Base-by-base conservation (phyloP, 2,329 filamentous ascomycete species). In the Talaromyces sp. region DNA sequence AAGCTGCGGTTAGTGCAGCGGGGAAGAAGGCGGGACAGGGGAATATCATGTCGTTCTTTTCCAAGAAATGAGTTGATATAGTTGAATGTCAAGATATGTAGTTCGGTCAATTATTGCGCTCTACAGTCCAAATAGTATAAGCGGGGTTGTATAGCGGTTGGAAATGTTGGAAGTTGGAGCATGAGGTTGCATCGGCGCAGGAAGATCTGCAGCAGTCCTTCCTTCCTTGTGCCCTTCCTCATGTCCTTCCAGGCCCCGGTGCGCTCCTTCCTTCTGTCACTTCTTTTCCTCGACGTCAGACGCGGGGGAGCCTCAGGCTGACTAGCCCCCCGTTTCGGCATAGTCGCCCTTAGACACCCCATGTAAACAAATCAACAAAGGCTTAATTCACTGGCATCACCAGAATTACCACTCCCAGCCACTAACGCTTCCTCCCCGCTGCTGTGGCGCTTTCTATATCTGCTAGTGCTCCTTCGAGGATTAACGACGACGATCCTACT, bases 11-110 rank as follows among this genome's bases (percentile, higher is more conserved):
- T 84, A 70, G 65, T 68, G 59, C 63, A 41, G 72, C 71, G 65
- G 88, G 85, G 71, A 90, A 89, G 73, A 91, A 92, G 73, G 77
- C 78, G 27, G 75, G 76, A 33, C 77, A 78, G 67, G 92, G 93
- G 3, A 96, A 84, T 74, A 96, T 97, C 73, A 96, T 93, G 89
- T 92, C 89, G 0, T 97, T 97, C 79, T 97, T 97, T 77, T 84
- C 85, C 48, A 97, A 96, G 82, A 95, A 93, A 73, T 90, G 73
- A 41, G 10, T 24, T 11, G 33, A 24, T 35, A n/a, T 22, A 31
- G 48, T 50, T 16, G 14, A 14, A 27, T 16, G 47, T 48, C 22
- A 24, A 48, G 47, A 48, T 27, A 22, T 22, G 22, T 22, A 48
- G 47, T 8, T 27, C 8, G 5, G 27, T 31, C 27, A 31, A 31